These are phyloP conservation scores for Striga asiatica DNA, from an alignment of 257 asterid species.

Conservation along the genomic window DNA sequence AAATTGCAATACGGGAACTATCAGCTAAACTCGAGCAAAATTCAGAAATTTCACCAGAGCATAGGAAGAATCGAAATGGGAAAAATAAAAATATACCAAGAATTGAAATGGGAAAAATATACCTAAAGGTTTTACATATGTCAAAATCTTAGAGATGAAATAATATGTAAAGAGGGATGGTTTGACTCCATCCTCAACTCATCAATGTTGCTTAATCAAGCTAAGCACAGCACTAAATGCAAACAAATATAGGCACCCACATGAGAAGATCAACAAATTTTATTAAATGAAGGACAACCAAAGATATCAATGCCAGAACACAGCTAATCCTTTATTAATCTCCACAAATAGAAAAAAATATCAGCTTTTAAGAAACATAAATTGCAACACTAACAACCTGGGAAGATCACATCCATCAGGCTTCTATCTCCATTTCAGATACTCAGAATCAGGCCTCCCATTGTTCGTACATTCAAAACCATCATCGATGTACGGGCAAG, in stretches of 20 bases:
- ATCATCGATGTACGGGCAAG: slow-evolving; percentile 56
- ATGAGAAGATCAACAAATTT: not conserved
- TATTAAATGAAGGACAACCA: slow-evolving; percentile 7
- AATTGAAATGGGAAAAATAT: no score
- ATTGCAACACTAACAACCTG: slow-evolving; percentile 28
- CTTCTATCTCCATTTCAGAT: slow-evolving; percentile 89
- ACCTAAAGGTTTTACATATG: no score
- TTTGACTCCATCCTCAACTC: not conserved
- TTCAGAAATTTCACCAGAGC: no score
- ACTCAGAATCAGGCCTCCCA: slow-evolving; percentile 68
- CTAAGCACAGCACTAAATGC: slow-evolving; percentile 6
- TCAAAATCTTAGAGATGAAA: no score
- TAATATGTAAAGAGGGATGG: not conserved
- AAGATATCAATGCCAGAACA: not conserved
- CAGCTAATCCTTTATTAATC: not conserved
- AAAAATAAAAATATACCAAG: slow-evolving; percentile 37
- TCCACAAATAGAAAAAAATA: not conserved
- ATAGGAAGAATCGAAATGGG: no score
- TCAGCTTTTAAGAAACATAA: not conserved
- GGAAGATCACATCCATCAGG: slow-evolving; percentile 79
- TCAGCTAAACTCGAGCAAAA: no score
- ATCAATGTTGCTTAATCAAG: not conserved
- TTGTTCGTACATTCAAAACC: slow-evolving; percentile 72
- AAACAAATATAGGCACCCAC: not conserved
- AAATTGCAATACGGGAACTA: no score